Conservation (phyloP, 2,329 filamentous ascomycete species). For the Mycosphaerella sp. region DNA sequence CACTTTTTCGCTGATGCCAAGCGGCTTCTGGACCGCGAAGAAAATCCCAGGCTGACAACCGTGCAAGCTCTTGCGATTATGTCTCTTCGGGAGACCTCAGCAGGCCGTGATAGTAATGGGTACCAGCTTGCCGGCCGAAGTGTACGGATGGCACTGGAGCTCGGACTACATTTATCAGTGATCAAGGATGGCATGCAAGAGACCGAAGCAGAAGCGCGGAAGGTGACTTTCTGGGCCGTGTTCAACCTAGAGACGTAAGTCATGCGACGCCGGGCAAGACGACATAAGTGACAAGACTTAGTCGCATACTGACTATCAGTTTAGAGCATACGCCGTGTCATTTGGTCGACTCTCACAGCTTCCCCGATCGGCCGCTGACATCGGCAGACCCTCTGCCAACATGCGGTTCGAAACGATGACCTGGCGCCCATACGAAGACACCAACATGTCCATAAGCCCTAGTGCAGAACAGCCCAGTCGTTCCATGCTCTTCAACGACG, state of each 20-base stretch:
- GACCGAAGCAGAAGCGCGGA: constrained; percentile 45
- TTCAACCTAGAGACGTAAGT: constrained; percentile 46
- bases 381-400: constrained; percentile 41
- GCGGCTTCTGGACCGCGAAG: constrained; percentile 51
- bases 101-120: constrained; percentile 63
- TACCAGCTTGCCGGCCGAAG: constrained; percentile 69
- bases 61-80: constrained; percentile 71
- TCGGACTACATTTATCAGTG: constrained; percentile 56
- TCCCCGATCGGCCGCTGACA: constrained; percentile 44
- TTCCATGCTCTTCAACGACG: constrained; percentile 39
- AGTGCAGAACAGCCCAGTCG: constrained; percentile 62
- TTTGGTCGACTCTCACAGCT: constrained; percentile 45
- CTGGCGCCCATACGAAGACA: constrained; percentile 37
- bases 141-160: constrained; percentile 64
- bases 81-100: constrained; percentile 65
- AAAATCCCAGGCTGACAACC: constrained; percentile 61
- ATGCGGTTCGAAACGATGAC: constrained; percentile 29
- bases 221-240: constrained; percentile 50
- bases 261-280: not conserved
- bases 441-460: constrained; percentile 43
- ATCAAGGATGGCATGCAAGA: constrained; percentile 34
- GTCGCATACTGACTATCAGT: constrained; percentile 10
- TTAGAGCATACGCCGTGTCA: constrained; percentile 42
- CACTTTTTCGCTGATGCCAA: constrained; percentile 68
- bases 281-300: not conserved